Conservation (phyloP, 768 basidiomycete genomes). For the Hirschioporus abietinus region DNA sequence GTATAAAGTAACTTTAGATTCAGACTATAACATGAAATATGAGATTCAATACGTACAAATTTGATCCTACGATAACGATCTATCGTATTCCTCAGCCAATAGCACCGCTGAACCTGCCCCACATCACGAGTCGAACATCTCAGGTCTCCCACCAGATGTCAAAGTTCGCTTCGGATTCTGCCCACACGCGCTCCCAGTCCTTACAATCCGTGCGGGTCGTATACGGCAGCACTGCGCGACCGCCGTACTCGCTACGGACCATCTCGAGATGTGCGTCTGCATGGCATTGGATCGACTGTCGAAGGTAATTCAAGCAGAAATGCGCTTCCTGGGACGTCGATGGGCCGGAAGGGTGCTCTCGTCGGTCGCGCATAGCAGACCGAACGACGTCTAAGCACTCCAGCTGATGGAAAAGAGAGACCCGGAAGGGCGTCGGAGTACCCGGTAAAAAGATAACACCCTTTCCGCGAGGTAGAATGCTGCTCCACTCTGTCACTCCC, state of each 20-base stretch:
- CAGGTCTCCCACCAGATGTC: not conserved
- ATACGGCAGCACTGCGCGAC: not conserved
- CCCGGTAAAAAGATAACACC: slow-evolving; percentile 24
- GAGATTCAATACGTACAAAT: not conserved
- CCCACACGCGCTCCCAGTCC: not conserved
- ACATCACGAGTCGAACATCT: not conserved
- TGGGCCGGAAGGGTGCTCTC: not conserved
- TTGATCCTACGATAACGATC: not conserved
- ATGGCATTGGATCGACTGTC: slow-evolving; percentile 27
- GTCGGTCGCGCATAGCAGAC: not conserved
- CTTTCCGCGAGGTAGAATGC: slow-evolving; percentile 27
- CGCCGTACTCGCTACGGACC: slow-evolving; percentile 4
- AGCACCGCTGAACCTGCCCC: too few relatives aligned
- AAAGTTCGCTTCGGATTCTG: not conserved
- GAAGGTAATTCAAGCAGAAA: slow-evolving; percentile 31
- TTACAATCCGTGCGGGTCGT: not conserved
- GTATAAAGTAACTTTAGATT: not conserved
- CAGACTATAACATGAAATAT: not conserved
- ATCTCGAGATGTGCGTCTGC: slow-evolving; percentile 26
- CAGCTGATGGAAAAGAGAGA: slow-evolving; percentile 36
- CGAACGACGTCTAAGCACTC: slow-evolving; percentile 34
- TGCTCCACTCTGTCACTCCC: slow-evolving; percentile 22
- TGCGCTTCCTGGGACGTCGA: not conserved
- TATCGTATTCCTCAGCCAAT: not conserved
- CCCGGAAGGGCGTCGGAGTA: slow-evolving; percentile 23